Percentiles rank a stretch among this genome's conserved stretches.
phyloP scores from a whole-genome alignment of 345 rosid genomes.

The Corymbia maculata region DNA sequence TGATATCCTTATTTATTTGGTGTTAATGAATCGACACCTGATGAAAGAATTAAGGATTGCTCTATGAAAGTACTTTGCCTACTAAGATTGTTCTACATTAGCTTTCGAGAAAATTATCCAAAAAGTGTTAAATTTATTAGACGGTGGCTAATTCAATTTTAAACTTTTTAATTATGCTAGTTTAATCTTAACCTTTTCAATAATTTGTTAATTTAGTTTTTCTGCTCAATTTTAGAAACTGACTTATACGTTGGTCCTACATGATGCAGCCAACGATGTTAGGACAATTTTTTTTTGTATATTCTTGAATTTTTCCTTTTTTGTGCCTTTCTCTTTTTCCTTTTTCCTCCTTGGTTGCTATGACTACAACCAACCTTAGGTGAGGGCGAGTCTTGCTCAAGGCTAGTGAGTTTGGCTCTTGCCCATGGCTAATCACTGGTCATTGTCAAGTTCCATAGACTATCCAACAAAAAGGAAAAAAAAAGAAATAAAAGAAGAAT shows the following conservation, averaged over 20 bases:
- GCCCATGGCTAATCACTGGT: accelerated
- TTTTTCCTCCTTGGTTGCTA: neutral
- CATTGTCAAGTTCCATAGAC: accelerated
- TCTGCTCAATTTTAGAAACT: neutral
- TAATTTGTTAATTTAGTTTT: neutral
- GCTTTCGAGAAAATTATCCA: neutral
- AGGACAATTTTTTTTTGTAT: neutral
- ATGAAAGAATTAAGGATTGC: neutral
- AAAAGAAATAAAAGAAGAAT: neutral
- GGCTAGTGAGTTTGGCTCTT: neutral
- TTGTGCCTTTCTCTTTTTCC: neutral
- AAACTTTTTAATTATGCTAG: neutral
- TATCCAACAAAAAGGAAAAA: neutral
- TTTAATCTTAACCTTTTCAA: neutral
- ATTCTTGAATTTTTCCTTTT: neutral
- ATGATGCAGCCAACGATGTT: no score
- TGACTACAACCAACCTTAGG: neutral
- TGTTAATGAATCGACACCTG: neutral
- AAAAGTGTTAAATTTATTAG: neutral
- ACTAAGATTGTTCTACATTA: neutral
- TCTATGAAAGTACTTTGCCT: neutral
- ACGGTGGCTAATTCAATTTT: neutral
- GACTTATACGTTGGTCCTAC: no score
- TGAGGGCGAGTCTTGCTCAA: neutral
- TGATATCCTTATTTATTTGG: neutral